Evolutionary conservation across 2,329 filamentous ascomycete species (phyloP).

Genomic region (Penicillium sp.): DNA sequence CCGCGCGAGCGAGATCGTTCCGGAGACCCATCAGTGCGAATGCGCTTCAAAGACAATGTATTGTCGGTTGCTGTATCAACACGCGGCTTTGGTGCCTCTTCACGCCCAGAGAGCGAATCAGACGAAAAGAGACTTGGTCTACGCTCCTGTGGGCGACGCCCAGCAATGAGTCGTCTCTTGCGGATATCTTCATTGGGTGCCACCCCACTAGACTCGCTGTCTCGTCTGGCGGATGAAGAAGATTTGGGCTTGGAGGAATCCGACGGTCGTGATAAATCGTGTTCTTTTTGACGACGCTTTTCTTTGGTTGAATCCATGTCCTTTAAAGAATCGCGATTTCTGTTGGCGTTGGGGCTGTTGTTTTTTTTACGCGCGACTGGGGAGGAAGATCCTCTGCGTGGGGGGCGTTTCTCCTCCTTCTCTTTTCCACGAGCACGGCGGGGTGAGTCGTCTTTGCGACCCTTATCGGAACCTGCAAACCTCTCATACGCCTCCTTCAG

Average conservation of each 20-base stretch:
- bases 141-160: slow-evolving; percentile 40
- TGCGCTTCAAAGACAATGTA: slow-evolving; percentile 36
- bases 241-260: slow-evolving; percentile 31
- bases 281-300: slow-evolving; percentile 32
- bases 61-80: slow-evolving; percentile 28
- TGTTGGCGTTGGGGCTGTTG: slow-evolving; percentile 30
- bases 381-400: slow-evolving; percentile 40
- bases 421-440: slow-evolving; percentile 40
- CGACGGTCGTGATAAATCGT: slow-evolving; percentile 32
- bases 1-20: slow-evolving; percentile 37
- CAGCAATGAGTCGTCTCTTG: slow-evolving; percentile 42
- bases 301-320: slow-evolving; percentile 20
- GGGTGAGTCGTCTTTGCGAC: slow-evolving; percentile 37
- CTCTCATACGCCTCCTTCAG: slow-evolving; percentile 63
- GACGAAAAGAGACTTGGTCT: slow-evolving; percentile 40
- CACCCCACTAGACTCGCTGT: slow-evolving; percentile 30
- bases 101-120: slow-evolving; percentile 40
- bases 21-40: slow-evolving; percentile 43
- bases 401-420: slow-evolving; percentile 35
- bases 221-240: slow-evolving; percentile 23
- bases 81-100: slow-evolving; percentile 35
- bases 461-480: slow-evolving; percentile 31
- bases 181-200: slow-evolving; percentile 35
- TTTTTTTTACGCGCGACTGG: slow-evolving; percentile 35
- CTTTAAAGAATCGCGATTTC: slow-evolving; percentile 20